These are phyloP conservation scores for Starmerella asiatica DNA, from an alignment of 805 yeast species.

Conservation along the genomic window DNA sequence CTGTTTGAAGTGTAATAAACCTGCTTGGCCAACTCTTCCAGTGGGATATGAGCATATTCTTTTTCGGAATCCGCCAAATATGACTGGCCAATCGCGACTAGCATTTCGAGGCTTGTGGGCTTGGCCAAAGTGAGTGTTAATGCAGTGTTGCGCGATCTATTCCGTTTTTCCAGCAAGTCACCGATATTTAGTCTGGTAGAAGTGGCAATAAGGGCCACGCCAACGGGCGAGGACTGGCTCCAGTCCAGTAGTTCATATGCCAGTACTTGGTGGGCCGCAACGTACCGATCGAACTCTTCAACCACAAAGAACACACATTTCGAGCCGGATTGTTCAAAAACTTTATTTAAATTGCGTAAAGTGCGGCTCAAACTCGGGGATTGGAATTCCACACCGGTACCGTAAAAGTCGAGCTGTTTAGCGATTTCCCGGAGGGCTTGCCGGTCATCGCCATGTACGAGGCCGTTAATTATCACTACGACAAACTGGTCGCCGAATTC, in stretches of 20 bases:
- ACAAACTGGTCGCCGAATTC: constrained; percentile 39
- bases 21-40: constrained; percentile 16
- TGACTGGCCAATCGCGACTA: constrained; percentile 36
- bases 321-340: constrained; percentile 16
- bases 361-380: constrained; percentile 24
- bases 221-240: constrained; percentile 55
- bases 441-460: constrained; percentile 58
- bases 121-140: constrained; percentile 50
- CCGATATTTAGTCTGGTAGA: constrained; percentile 62
- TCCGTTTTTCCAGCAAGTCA: constrained; percentile 81
- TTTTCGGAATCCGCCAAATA: constrained; percentile 28
- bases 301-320: constrained; percentile 51
- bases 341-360: constrained; percentile 20
- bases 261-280: constrained; percentile 63
- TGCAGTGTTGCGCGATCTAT: constrained; percentile 78
- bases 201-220: constrained; percentile 70
- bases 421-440: constrained; percentile 78
- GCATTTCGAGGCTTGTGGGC: constrained; percentile 36
- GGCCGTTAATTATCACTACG: constrained; percentile 52
- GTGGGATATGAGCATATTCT: constrained; percentile 6
- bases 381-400: constrained; percentile 23
- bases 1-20: constrained; percentile 49
- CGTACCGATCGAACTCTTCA: constrained; percentile 75
- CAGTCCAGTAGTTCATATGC: constrained; percentile 79
- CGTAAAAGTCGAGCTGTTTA: constrained; percentile 51